phyloP scores from a whole-genome alignment of 257 asterid genomes.

The Solanum stenotomum region DNA sequence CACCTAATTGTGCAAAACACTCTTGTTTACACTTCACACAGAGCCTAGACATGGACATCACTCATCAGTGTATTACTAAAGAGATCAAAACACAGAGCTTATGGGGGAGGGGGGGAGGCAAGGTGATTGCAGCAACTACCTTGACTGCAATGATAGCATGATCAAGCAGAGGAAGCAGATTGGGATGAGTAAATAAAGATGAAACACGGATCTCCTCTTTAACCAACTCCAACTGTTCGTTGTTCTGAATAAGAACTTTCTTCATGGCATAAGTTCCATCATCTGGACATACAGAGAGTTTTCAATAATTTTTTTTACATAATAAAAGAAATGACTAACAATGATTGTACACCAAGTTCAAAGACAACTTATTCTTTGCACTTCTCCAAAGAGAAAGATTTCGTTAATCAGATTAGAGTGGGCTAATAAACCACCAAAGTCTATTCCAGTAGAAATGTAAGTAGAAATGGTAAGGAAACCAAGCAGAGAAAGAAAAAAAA shows the following conservation, averaged over 20 bases:
- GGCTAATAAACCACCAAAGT: neutral
- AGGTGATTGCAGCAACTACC: constrained; percentile 33
- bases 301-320: neutral
- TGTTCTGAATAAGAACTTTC: constrained; percentile 86
- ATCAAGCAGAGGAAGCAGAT: constrained; percentile 97
- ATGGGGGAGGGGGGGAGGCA: neutral
- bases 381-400: neutral
- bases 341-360: neutral
- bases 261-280: constrained; percentile 99
- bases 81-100: neutral
- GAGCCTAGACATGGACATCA: neutral
- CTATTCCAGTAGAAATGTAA: neutral
- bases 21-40: neutral
- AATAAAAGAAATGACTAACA: neutral
- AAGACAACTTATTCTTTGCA: neutral
- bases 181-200: constrained; percentile 79
- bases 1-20: neutral
- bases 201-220: constrained; percentile 90
- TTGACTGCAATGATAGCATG: constrained; percentile 93
- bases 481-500: neutral
- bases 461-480: neutral
- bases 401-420: neutral
- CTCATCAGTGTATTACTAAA: neutral
- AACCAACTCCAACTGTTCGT: constrained; percentile 83
- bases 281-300: constrained; percentile 27